phyloP scores from a whole-genome alignment of 2,329 filamentous ascomycete genomes.

The Davidsoniella virescens region DNA sequence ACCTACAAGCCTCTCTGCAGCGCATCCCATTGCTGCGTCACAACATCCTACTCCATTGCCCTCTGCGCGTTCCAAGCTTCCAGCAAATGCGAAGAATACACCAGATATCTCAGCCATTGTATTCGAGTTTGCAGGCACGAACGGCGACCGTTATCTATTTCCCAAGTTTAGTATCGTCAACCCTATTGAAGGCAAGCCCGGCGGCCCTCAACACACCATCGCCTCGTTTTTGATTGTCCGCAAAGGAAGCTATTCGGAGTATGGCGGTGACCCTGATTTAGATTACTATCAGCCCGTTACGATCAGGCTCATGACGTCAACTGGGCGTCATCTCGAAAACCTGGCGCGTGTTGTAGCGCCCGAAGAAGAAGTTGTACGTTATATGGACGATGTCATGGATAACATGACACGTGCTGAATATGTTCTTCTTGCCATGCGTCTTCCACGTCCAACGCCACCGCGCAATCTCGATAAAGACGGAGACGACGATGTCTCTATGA shows the following conservation, averaged over 20 bases:
- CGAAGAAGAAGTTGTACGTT: constrained; percentile 43
- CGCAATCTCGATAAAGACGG: constrained; percentile 19
- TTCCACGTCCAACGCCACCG: constrained; percentile 28
- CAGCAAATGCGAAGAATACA: constrained; percentile 3
- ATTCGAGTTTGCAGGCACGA: constrained; percentile 50
- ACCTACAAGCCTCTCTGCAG: constrained; percentile 11
- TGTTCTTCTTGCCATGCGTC: constrained; percentile 48
- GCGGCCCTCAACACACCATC: constrained; percentile 43
- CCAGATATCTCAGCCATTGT: constrained; percentile 50
- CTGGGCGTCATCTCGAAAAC: constrained; percentile 42
- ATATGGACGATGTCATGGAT: constrained; percentile 57
- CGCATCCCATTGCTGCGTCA: not conserved
- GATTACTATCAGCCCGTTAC: constrained; percentile 67
- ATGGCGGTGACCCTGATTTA: constrained; percentile 42
- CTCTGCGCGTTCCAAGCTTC: constrained; percentile 20
- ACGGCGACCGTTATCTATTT: constrained; percentile 61
- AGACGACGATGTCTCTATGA: constrained; percentile 19
- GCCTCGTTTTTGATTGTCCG: constrained; percentile 65
- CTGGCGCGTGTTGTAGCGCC: constrained; percentile 45
- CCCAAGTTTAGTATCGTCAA: constrained; percentile 57
- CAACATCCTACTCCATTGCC: not conserved
- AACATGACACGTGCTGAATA: constrained; percentile 54
- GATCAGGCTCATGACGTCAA: constrained; percentile 38
- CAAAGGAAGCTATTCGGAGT: constrained; percentile 50
- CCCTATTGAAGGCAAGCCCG: constrained; percentile 6